Base-by-base conservation (phyloP, 2,329 filamentous ascomycete species). In the Escovopsis weberi region DNA sequence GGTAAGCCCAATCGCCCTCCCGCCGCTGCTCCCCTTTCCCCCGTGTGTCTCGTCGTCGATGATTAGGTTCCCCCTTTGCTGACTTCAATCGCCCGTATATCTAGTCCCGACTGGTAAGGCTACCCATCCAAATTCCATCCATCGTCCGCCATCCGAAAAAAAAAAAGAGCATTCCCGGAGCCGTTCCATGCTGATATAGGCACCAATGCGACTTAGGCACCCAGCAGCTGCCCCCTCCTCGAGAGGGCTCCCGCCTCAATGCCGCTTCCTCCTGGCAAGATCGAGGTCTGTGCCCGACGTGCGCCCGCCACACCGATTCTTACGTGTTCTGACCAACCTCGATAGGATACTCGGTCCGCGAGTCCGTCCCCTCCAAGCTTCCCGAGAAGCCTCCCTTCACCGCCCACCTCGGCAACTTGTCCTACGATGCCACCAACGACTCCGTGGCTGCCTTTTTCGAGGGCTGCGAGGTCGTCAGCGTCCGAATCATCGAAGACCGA, bases 401-500 rank as follows among this genome's bases (percentile, higher is more conserved):
- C 46, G 89, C 88, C 49, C 91, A 98, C 66, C 74, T 98, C 47
- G 91, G 91, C 57, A 98, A 98, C 61, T 76, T 98, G 47, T 91
- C 89, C 40, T 98, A 95, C 65, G 89, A 98, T 60, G 85, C 88
- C 43, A 91, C 85, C 42, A 75, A 77, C 50, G 82, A 80, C 52
- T 82, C 88, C 55, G 81, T 98, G 49, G 79, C 74, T 53, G 83
- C 87, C 41, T 91, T 96, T 59, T 94, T 98, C 59, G 67, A 72
- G 41, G 85, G 74, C 44, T 95, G 89, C 62, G 75, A 86, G 50
- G 81, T 95, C 53, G 83, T 83, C 51, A 95, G 79, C 59, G 86
- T 98, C 51, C 85, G 91, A 56, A 87, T 98, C 55, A 94, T 98
- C 50, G 89, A 95, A 68, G 93, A 98, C 65, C 91, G 89, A 59